Evolutionary conservation across 306 rosid species (phyloP).

Genomic region (Pterocarpus macrocarpus): DNA sequence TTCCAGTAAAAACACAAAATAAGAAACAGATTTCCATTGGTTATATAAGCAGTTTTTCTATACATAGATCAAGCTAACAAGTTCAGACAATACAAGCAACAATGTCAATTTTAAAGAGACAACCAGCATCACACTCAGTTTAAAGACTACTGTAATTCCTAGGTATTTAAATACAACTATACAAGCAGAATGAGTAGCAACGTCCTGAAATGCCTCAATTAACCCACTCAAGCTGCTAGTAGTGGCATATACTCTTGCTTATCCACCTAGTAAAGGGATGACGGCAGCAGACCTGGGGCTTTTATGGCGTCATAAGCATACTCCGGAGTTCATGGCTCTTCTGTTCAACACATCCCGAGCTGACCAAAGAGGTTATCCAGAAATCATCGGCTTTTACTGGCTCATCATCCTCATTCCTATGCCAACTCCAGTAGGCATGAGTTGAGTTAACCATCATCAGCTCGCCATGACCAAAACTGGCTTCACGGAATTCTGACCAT

Average conservation of each 20-base stretch:
- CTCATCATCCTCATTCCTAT: conserved; percentile 91
- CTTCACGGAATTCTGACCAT: conserved; percentile 92
- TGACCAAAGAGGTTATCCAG: conserved; percentile 83
- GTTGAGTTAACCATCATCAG: conserved; percentile 77
- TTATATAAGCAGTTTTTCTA: conserved; percentile 12
- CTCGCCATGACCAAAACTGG: conserved; percentile 96
- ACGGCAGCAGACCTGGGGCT: background rate
- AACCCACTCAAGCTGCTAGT: conserved; percentile 24
- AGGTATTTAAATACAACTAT: background rate
- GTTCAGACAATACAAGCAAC: conserved; percentile 33
- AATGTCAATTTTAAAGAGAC: conserved; percentile 21
- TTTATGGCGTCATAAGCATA: conserved; percentile 58
- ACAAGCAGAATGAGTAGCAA: conserved; percentile 36
- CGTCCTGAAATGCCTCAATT: conserved; percentile 22
- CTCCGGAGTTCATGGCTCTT: conserved; percentile 59
- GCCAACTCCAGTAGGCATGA: conserved; percentile 98
- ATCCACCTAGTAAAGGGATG: conserved; percentile 6
- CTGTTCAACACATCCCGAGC: conserved; percentile 71
- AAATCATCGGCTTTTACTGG: conserved; percentile 84
- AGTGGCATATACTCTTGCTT: background rate
- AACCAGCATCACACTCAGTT: background rate
- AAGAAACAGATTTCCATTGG: background rate
- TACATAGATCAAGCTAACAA: conserved; percentile 21
- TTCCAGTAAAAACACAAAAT: background rate
- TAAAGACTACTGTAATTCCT: conserved; percentile 12